Base-by-base conservation (phyloP, 2,329 filamentous ascomycete genomes). In the Delphinella strobiligena region DNA sequence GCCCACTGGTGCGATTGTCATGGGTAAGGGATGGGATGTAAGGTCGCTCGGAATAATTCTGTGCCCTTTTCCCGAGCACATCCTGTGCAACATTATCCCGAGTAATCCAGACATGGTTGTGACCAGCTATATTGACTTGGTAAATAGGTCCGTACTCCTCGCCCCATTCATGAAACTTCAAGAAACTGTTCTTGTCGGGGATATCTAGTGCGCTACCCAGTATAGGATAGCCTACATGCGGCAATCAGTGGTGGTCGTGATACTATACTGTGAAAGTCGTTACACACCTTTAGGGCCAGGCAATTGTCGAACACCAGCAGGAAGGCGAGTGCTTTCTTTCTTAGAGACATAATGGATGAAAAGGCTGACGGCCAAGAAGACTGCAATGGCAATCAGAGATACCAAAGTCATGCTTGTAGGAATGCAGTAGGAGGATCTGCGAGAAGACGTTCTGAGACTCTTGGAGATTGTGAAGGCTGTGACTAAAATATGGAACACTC, bases 141-240 rank as follows among this genome's bases (percentile, higher is more conserved):
- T 67, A 68, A 41, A 68, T 64, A 2, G 63, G 62, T 3, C 63
- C 63, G 41, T 60, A 63, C 37, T 62, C 47, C 45, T 63, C 60
- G 31, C 56, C 57, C 63, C 63, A 67, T 31, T 66, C 60, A n/a
- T 61, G 54, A 35, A 67, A 67, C 39, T 64, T 66, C 45, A 66
- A 56, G 49, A 61, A 63, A 19, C 56, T 51, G 41, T 63, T 62
- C 47, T 63, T 61, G 32, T 62, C 59, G 18, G 63, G 63, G 4
- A 67, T 53, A 14, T 66, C 61, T 34, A 57, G 61, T 8, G 64
- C 54, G 7, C 58, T 61, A 24, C 63, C 63, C 30, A 66, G 49
- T 32, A 66, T 51, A 2, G 64, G 63, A 32, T 61, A 60, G 18
- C 62, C 63, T 66, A 45, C 11, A 8, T 37, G 19, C 17, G 10